Evolutionary conservation across 257 asterid species (phyloP), one percentile per base, ranked within the genome.

Genomic region (Salvia splendens): DNA sequence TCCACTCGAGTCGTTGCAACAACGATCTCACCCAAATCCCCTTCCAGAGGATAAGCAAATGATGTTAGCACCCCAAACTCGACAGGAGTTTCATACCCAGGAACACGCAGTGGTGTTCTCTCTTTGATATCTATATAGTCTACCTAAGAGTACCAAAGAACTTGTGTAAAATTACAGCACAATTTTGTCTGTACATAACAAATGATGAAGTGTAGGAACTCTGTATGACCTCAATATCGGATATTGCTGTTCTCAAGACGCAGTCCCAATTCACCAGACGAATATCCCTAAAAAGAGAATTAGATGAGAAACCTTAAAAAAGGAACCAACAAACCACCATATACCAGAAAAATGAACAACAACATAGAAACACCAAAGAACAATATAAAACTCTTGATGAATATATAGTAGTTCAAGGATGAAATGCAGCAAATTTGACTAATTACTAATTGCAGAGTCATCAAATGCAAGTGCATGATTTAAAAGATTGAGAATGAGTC

Each of bases 181-280:
- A n/a, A 12, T 20, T 36, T 12, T 50, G 49, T 33, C 20, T 59
- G 12, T 17, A n/a, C 54, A 68, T 50, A 58, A 65, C 17, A 67
- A 64, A 45, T 17, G 43, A 61, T 60, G 53, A 28, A 64, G 30
- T 35, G 50, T 45, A 61, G 65, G 15, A 41, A 58, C 2, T 59
- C 49, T 63, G 58, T 35, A 76, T 61, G 65, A 93, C 99, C 94
- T 93, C 99, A 61, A 93, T 85, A 72, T 93, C 99, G 62, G 99
- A 93, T 81, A 93, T 93, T 51, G 99, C 99, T 11, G 99, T 93
- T 36, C 88, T 82, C 87, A 90, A 72, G 61, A 83, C 84, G 78
- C 95, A 88, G 71, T 88, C 97, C 99, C 99, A 93, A 77, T 93
- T 92, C 80, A 93, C 99, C 59, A 93, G 85, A 28, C 97, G 96